phyloP scores from a whole-genome alignment of 768 basidiomycete genomes.

The Candolleomyces aberdarensis region DNA sequence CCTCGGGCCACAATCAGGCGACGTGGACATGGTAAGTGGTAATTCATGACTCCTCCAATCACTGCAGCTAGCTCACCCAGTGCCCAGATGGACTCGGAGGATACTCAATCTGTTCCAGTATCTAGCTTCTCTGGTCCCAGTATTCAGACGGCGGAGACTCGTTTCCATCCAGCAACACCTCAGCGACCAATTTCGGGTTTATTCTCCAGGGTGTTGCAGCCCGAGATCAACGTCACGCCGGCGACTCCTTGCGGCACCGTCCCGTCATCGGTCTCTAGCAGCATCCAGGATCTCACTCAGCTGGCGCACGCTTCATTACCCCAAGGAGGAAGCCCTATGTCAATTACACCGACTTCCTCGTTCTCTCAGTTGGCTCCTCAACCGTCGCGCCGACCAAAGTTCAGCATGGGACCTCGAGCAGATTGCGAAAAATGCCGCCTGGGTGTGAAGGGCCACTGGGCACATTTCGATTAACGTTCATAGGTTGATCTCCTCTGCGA shows the following conservation, averaged over 20 bases:
- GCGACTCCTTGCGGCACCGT: background rate
- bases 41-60: background rate
- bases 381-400: constrained; percentile 10
- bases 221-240: constrained; percentile 1
- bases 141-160: background rate
- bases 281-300: background rate
- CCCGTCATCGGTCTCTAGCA: background rate
- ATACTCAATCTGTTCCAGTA: background rate
- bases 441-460: constrained; percentile 69
- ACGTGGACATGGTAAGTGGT: constrained; percentile 53
- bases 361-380: constrained; percentile 2
- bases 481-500: background rate
- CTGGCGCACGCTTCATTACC: background rate
- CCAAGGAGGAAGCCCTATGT: constrained; percentile 13
- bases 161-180: background rate
- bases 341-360: constrained; percentile 14
- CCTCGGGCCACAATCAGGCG: constrained; percentile 20
- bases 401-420: constrained; percentile 69
- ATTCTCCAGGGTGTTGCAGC: background rate
- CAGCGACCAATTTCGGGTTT: background rate
- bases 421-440: constrained; percentile 66
- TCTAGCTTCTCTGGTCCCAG: background rate
- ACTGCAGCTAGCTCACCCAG: background rate
- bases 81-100: constrained; percentile 2
- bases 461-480: constrained; percentile 51